phyloP scores from a whole-genome alignment of 371 early-diverging fungal species.

The Capillidium rhysosporum region DNA sequence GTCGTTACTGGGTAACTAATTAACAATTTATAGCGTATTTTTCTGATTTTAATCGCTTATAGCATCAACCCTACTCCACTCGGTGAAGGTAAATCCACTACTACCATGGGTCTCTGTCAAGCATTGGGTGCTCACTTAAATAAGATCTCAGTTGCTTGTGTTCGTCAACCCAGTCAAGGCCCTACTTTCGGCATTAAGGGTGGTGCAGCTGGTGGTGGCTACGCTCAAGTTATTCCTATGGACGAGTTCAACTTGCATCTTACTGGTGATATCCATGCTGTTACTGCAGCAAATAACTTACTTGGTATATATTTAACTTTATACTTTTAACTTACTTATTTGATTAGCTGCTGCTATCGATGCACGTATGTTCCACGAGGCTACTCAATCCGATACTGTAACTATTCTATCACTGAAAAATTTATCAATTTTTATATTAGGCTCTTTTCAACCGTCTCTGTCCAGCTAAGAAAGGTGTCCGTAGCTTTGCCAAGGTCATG shows the following conservation, averaged over 20 bases:
- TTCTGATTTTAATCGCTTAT: neutral
- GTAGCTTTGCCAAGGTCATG: conserved; percentile 69
- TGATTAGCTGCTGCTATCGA: conserved; percentile 93
- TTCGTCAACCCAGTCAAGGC: conserved; percentile 92
- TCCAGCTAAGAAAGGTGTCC: conserved; percentile 65
- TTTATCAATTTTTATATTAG: neutral
- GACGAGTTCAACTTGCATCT: conserved; percentile 94
- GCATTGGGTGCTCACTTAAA: conserved; percentile 82
- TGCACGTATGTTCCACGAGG: conserved; percentile 92
- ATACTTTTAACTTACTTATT: too few species aligned
- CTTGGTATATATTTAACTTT: too few species aligned
- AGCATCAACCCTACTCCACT: conserved; percentile 93
- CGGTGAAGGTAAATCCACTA: conserved; percentile 96
- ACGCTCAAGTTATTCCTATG: conserved; percentile 97
- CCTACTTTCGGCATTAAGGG: conserved; percentile 98
- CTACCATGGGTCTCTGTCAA: conserved; percentile 83
- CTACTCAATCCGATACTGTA: conserved; percentile 50
- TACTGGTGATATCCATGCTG: conserved; percentile 95
- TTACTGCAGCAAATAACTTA: conserved; percentile 91
- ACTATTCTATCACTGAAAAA: too few species aligned
- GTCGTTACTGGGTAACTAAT: conserved; percentile 71
- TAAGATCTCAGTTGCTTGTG: conserved; percentile 79
- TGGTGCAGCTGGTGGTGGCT: conserved; percentile 95
- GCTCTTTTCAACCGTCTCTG: conserved; percentile 78
- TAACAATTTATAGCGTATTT: neutral